Evolutionary conservation across 495 filamentous ascomycete species (phyloP), one percentile per base, ranked within the genome.

Genomic region (Aspergillus saccharolyticus): DNA sequence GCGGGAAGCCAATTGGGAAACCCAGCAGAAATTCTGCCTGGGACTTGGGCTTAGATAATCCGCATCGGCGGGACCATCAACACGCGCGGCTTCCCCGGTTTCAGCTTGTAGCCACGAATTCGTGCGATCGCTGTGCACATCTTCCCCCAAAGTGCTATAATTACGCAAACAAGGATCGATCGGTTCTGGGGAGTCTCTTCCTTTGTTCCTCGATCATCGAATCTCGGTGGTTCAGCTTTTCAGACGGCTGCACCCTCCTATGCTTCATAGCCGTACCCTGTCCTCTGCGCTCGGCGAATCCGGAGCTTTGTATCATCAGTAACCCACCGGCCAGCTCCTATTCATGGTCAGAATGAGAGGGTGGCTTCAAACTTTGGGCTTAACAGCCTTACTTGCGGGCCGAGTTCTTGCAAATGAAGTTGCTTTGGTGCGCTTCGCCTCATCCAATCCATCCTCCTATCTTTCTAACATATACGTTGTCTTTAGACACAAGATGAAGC

Each of bases 401-500:
- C 59, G 69, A 54, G 78, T 78, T 69, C 79, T 83, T 57, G 83
- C 78, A 49, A 77, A 77, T 60, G 87, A 89, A 59, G 72, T 88
- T 54, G 80, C 85, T 69, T 76, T 90, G 63, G 81, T 87, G 66
- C 61, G 81, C 67, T 65, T 66, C 28, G 43, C 28, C 51, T 54
- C 44, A 20, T 42, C 44, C 16, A 22, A 19, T 6, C 25, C 44
- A 42, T 2, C 16, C 12, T 30, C 18, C 43, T 19, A 16, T 18
- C 58, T 56, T 48, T 54, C 49, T n/a, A 58, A 43, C 51, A 50
- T 55, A 68, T 50, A 66, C 42, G 30, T 20, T 49, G 54, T 16
- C 44, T 20, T 18, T n/a, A 91, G 87, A 84, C 88, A 70, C 79
- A 94, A 68, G 84, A 86, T 62, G 83, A 89, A 42, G 80, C 86